Base-by-base conservation (phyloP, 1,284 basidiomycete genomes). In the Ceratobasidium papillatum region DNA sequence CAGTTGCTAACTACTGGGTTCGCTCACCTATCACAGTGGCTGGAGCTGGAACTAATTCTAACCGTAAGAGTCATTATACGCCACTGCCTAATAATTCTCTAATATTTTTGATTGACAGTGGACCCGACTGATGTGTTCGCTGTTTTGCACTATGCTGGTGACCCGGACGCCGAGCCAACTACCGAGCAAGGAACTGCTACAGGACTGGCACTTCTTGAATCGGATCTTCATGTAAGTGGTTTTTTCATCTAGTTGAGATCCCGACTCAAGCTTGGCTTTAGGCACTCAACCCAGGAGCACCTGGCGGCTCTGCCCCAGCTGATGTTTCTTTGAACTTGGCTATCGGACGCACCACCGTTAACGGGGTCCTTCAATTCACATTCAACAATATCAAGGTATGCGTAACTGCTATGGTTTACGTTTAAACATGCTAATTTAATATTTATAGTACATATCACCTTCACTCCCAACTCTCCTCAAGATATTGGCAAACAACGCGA, bases 401-500 rank as follows among this genome's bases (percentile, higher is more conserved):
- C 30, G 19, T 14, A 34, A 11, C 45, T 45, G 14, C 22, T 59
- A 11, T 4, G 14, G 11, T 36, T 36, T 54, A 30, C n/a, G 49
- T 17, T 32, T 3, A 30, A 34, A 47, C 1, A 8, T 41, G 2
- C 30, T 7, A 14, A 25, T 8, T 14, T 11, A 32, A 30, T 30
- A 7, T 41, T 19, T 43, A 12, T 43, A 73, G 69, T 73, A 73
- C 19, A n/a, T 62, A 25, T 19, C 69, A 0, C 69, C 69, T 17
- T 25, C 41, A 4, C 30, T 73, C 14, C 69, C 69, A 9, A 73
- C 69, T 0, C 47, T 73, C 1, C 52, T 73, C 51, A 73, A 73
- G 58, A 73, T 73, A 11, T 36, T 73, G 69, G 69, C 69, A 17
- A 73, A 73, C 59, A 51, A 51, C 22, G 69, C 69, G n/a, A 73